Conservation (phyloP, 257 asterid species). For the Hygrophila difformis region DNA sequence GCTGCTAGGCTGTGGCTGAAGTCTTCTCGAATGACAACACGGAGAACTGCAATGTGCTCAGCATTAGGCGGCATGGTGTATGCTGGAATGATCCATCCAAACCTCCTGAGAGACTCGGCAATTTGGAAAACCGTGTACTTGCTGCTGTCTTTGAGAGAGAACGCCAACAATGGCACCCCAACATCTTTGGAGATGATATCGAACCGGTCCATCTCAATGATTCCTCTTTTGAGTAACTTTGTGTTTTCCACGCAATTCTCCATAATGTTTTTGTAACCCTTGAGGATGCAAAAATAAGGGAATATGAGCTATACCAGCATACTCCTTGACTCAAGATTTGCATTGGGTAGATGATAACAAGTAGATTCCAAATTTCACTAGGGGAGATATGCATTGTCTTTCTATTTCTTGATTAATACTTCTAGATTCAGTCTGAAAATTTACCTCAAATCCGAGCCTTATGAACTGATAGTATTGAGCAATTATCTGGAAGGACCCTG, state of each 20-base stretch:
- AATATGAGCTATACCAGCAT: not conserved
- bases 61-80: constrained; percentile 76
- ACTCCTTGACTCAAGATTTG: not conserved
- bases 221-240: constrained; percentile 40
- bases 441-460: constrained; percentile 81
- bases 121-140: constrained; percentile 51
- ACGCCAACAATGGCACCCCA: constrained; percentile 65
- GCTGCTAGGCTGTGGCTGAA: constrained; percentile 53
- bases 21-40: constrained; percentile 63
- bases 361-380: not conserved
- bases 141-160: constrained; percentile 57
- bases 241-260: constrained; percentile 52
- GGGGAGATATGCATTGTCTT: no score
- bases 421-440: not conserved
- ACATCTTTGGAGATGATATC: constrained; percentile 53
- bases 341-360: not conserved
- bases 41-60: constrained; percentile 48
- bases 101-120: constrained; percentile 58
- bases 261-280: constrained; percentile 65
- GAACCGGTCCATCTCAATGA: constrained; percentile 38
- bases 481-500: constrained; percentile 67
- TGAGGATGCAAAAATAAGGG: not conserved
- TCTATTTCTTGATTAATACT: no score
- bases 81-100: constrained; percentile 82
- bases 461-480: constrained; percentile 79